These are phyloP conservation scores for Polychytrium aggregatum DNA, from an alignment of 192 early-diverging fungal species.

Conservation along the genomic window DNA sequence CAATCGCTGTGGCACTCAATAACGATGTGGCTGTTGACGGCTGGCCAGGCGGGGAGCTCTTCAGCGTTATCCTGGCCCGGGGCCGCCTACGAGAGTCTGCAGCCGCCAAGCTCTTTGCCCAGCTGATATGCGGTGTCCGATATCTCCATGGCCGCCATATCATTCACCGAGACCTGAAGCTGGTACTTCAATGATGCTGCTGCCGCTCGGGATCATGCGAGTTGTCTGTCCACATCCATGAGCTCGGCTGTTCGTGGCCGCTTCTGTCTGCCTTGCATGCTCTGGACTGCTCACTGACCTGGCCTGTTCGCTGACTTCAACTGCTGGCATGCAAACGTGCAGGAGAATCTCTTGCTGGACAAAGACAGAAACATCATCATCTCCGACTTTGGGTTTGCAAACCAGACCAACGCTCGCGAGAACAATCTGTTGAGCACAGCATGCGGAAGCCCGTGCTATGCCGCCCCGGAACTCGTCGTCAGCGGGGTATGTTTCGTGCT, in stretches of 20 bases:
- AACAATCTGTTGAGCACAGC: slow-evolving; percentile 71
- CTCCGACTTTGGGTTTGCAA: slow-evolving; percentile 98
- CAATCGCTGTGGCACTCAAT: no score
- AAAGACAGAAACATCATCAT: slow-evolving; percentile 85
- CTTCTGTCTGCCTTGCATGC: no score
- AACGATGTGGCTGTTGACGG: no score
- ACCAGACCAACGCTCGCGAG: slow-evolving; percentile 60
- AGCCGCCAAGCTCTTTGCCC: slow-evolving; percentile 83
- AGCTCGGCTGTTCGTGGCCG: no score
- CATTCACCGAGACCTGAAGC: slow-evolving; percentile 93
- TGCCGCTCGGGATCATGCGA: no score
- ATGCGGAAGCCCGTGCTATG: slow-evolving; percentile 99
- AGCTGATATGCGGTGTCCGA: slow-evolving; percentile 82
- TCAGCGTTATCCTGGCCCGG: slow-evolving; percentile 92
- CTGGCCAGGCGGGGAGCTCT: slow-evolving; percentile 93
- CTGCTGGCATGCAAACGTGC: no score
- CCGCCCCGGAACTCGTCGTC: slow-evolving; percentile 97
- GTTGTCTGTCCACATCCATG: no score
- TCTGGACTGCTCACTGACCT: no score
- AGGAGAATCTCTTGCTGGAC: slow-evolving; percentile 94
- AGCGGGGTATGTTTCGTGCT: no score
- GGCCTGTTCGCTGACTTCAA: no score
- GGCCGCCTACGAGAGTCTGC: slow-evolving; percentile 85
- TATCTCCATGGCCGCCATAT: slow-evolving; percentile 90
- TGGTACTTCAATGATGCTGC: no score